phyloP scores from a whole-genome alignment of 768 basidiomycete species.

The Trametes elegans region DNA sequence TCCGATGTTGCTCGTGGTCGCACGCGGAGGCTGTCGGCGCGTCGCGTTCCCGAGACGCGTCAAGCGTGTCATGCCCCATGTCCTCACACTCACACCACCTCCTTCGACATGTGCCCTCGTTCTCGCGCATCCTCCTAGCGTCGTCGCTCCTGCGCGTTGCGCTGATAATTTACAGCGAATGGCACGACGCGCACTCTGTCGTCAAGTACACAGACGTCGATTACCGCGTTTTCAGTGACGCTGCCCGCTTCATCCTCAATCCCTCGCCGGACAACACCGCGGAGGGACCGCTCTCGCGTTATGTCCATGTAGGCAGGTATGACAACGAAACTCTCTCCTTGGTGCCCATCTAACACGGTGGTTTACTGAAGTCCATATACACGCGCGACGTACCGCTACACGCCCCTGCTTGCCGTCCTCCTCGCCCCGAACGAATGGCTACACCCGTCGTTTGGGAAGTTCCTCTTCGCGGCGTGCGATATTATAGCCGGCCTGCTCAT shows the following conservation, averaged over 20 bases:
- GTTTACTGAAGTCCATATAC: conserved; percentile 70
- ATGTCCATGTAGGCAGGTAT: conserved; percentile 69
- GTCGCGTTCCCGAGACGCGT: not conserved
- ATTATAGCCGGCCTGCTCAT: conserved; percentile 76
- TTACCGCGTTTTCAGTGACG: conserved; percentile 94
- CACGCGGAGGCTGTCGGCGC: not conserved
- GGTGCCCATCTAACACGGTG: not conserved
- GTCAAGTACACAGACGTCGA: conserved; percentile 99
- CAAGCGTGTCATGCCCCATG: conserved; percentile 5
- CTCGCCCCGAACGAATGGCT: conserved; percentile 78
- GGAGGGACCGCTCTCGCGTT: conserved; percentile 53
- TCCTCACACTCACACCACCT: conserved; percentile 12
- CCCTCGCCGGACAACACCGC: conserved; percentile 47
- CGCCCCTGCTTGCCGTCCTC: conserved; percentile 84
- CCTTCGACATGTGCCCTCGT: conserved; percentile 29
- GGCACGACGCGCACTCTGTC: conserved; percentile 78
- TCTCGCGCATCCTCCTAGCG: conserved; percentile 52
- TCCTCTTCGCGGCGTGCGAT: conserved; percentile 82
- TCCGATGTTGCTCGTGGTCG: not conserved
- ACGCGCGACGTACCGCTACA: conserved; percentile 94
- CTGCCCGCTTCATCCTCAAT: conserved; percentile 62
- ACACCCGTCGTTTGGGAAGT: conserved; percentile 88
- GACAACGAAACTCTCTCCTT: conserved; percentile 31
- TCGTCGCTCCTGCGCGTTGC: conserved; percentile 61
- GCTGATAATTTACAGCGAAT: conserved; percentile 84